Conservation (phyloP, 2,329 filamentous ascomycete genomes). For the Microascus cirrosus region DNA sequence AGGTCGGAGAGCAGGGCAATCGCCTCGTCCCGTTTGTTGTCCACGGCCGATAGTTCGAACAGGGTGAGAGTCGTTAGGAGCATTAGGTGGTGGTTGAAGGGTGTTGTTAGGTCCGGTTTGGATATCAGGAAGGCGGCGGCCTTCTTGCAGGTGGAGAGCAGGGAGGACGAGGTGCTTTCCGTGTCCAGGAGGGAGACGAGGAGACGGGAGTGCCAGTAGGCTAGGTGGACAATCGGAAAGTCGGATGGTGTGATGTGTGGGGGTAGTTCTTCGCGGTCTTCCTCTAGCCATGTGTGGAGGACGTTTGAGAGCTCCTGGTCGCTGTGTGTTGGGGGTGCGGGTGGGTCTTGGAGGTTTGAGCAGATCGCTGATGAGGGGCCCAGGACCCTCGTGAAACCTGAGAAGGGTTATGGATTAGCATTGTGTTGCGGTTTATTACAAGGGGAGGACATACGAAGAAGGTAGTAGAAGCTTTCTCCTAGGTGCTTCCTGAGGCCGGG, state of each 20-base stretch:
- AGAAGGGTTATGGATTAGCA: too few species aligned
- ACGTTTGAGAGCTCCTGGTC: neutral
- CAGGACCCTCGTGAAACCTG: slow-evolving; percentile 47
- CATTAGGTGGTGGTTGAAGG: slow-evolving; percentile 57
- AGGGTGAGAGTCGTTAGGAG: slow-evolving; percentile 50
- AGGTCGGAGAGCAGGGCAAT: slow-evolving; percentile 43
- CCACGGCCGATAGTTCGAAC: slow-evolving; percentile 43
- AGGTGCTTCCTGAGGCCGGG: slow-evolving; percentile 48
- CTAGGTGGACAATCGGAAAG: slow-evolving; percentile 49
- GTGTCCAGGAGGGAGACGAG: slow-evolving; percentile 51
- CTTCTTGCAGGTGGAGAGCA: slow-evolving; percentile 49
- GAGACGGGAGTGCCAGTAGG: slow-evolving; percentile 60
- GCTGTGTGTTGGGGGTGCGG: neutral
- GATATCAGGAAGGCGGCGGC: slow-evolving; percentile 46
- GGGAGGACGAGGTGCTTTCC: slow-evolving; percentile 40
- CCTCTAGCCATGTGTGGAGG: slow-evolving; percentile 27
- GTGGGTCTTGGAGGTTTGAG: slow-evolving; percentile 10
- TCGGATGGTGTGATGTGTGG: slow-evolving; percentile 37
- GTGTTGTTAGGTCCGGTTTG: slow-evolving; percentile 44
- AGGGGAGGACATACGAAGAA: slow-evolving; percentile 44
- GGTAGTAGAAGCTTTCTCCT: slow-evolving; percentile 51
- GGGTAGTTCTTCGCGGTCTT: slow-evolving; percentile 55
- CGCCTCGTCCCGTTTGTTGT: slow-evolving; percentile 46
- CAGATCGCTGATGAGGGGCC: slow-evolving; percentile 25
- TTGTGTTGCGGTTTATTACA: neutral